Evolutionary conservation across 768 basidiomycete species (phyloP).

Genomic region (Tricholoma saponaceum): DNA sequence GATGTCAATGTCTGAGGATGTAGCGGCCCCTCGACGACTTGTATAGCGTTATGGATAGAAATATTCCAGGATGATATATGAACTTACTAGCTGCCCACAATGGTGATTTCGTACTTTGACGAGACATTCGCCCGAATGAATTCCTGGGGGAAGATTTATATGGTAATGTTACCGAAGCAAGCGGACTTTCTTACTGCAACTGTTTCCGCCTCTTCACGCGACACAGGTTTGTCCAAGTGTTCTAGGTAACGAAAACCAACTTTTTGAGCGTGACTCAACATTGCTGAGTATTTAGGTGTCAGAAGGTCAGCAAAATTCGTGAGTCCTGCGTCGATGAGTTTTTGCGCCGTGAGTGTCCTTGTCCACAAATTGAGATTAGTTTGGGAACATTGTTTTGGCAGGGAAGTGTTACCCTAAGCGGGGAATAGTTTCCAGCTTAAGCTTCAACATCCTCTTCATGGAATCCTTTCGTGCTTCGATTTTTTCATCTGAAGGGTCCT

Average conservation of each 20-base stretch:
- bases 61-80: neutral
- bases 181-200: slow-evolving; percentile 33
- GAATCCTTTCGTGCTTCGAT: neutral
- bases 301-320: slow-evolving; percentile 36
- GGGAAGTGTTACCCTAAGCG: neutral
- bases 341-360: slow-evolving; percentile 32
- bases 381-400: neutral
- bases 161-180: neutral
- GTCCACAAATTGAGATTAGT: neutral
- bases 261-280: slow-evolving; percentile 35
- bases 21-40: slow-evolving; percentile 45
- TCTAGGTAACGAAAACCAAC: slow-evolving; percentile 36
- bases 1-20: slow-evolving; percentile 35
- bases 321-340: slow-evolving; percentile 51
- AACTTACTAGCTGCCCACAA: slow-evolving; percentile 59
- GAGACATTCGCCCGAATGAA: slow-evolving; percentile 46
- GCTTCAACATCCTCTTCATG: neutral
- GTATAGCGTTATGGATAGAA: neutral
- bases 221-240: slow-evolving; percentile 31
- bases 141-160: slow-evolving; percentile 27
- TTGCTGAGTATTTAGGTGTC: slow-evolving; percentile 30
- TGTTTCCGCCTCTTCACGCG: slow-evolving; percentile 37
- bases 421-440: slow-evolving; percentile 6
- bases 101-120: slow-evolving; percentile 41
- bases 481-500: neutral